Evolutionary conservation across 257 asterid genomes (phyloP), one percentile per base, ranked within the genome.

Genomic region (Asclepias syriaca): DNA sequence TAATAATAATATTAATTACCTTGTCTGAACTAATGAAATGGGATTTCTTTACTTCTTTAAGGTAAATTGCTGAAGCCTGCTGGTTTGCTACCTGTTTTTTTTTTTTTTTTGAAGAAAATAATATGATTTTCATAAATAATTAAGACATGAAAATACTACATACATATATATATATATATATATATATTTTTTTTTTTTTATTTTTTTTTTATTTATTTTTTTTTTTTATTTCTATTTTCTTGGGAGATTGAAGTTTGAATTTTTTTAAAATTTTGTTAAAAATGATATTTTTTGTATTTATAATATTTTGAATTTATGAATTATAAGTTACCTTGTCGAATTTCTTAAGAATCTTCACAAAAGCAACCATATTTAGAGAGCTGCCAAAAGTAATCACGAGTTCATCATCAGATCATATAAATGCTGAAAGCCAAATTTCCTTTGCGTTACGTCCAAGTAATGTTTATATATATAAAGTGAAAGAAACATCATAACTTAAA

Each of bases 241-340:
- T n/a, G n/a, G n/a, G n/a, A n/a, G 51, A 37, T 5, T 54, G 8
- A 53, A 32, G 51, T 19, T 22, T 16, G 15, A 14, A 51, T 15
- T 12, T 39, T 8, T 15, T 51, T 69, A 1, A 11, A 12, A 14
- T 24, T 68, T n/a, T n/a, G n/a, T n/a, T n/a, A n/a, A n/a, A n/a
- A n/a, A n/a, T n/a, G n/a, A n/a, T n/a, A n/a, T n/a, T n/a, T n/a
- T n/a, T n/a, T n/a, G n/a, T n/a, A n/a, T n/a, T n/a, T n/a, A n/a
- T n/a, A n/a, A n/a, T n/a, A n/a, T n/a, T n/a, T n/a, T n/a, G n/a
- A n/a, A n/a, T n/a, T n/a, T n/a, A n/a, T n/a, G n/a, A n/a, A n/a
- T n/a, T n/a, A n/a, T n/a, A n/a, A n/a, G n/a, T n/a, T 84, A 91
- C 98, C 96, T 92, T 95, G 75, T 92, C 98, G 70, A 90, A 95